These are phyloP conservation scores for Sarocladium strictum DNA, from an alignment of 2,329 filamentous ascomycete species.

Conservation along the genomic window DNA sequence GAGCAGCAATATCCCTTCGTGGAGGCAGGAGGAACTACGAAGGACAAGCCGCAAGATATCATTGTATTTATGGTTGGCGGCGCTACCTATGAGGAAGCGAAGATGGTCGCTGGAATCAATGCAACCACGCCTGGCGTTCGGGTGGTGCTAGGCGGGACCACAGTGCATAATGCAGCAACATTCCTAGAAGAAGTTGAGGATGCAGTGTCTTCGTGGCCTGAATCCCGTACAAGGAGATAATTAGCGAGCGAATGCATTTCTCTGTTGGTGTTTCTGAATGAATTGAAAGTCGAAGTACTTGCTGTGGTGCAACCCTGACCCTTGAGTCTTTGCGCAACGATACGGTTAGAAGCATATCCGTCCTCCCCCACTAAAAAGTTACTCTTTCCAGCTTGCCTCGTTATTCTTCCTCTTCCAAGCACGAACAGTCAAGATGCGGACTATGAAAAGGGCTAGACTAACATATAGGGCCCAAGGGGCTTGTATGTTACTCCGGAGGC, in stretches of 20 bases:
- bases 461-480: not conserved
- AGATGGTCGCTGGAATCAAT: conserved; percentile 92
- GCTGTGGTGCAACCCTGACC: not conserved
- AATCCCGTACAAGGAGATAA: conserved; percentile 35
- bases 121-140: conserved; percentile 82
- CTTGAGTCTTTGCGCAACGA: not conserved
- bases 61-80: conserved; percentile 93
- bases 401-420: not conserved
- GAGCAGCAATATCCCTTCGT: conserved; percentile 91
- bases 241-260: not conserved
- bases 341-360: conserved; percentile 1
- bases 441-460: not conserved
- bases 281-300: not conserved
- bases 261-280: not conserved
- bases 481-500: not conserved
- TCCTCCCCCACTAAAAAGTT: conserved; percentile 2
- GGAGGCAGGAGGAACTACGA: conserved; percentile 77
- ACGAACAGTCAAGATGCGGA: not conserved
- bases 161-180: conserved; percentile 77
- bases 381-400: not conserved
- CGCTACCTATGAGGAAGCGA: conserved; percentile 93
- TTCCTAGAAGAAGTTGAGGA: conserved; percentile 93
- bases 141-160: conserved; percentile 83
- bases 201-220: conserved; percentile 81
- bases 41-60: conserved; percentile 95